Percentiles rank a stretch among this genome's conserved stretches.
Evolutionary conservation across 2,329 filamentous ascomycete species (phyloP).

Genomic region (Fusarium oxysporum): DNA sequence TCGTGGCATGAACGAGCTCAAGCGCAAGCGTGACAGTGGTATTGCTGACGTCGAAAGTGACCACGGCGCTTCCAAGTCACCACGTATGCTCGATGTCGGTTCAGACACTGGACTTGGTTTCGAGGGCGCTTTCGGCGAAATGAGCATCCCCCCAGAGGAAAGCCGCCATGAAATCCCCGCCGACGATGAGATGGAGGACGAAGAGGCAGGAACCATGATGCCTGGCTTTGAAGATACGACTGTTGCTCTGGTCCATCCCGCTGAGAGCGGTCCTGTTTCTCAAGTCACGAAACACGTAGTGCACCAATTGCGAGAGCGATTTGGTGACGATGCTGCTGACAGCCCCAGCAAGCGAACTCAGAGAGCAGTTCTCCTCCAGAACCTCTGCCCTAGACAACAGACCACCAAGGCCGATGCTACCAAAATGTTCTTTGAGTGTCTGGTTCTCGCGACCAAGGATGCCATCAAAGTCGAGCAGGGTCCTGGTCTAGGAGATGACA

Average conservation of each 20-base stretch:
- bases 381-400: conserved; percentile 83
- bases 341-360: conserved; percentile 80
- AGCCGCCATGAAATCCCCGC: conserved; percentile 74
- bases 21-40: conserved; percentile 92
- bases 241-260: conserved; percentile 79
- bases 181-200: conserved; percentile 60
- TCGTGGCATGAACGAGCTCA: conserved; percentile 81
- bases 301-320: conserved; percentile 89
- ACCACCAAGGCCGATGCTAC: conserved; percentile 92
- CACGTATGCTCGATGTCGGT: conserved; percentile 72
- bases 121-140: conserved; percentile 62
- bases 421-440: conserved; percentile 99
- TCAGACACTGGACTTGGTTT: conserved; percentile 69
- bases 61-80: conserved; percentile 72
- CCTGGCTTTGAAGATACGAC: conserved; percentile 84
- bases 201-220: conserved; percentile 56
- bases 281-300: conserved; percentile 95
- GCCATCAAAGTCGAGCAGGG: conserved; percentile 96
- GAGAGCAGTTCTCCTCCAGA: conserved; percentile 86
- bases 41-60: conserved; percentile 82
- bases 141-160: conserved; percentile 67
- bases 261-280: conserved; percentile 87
- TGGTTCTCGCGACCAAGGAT: conserved; percentile 97
- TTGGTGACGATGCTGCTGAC: conserved; percentile 78
- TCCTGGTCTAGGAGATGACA: conserved; percentile 78